phyloP scores from a whole-genome alignment of 2,329 filamentous ascomycete species.

The Lachnellula subtilissima region DNA sequence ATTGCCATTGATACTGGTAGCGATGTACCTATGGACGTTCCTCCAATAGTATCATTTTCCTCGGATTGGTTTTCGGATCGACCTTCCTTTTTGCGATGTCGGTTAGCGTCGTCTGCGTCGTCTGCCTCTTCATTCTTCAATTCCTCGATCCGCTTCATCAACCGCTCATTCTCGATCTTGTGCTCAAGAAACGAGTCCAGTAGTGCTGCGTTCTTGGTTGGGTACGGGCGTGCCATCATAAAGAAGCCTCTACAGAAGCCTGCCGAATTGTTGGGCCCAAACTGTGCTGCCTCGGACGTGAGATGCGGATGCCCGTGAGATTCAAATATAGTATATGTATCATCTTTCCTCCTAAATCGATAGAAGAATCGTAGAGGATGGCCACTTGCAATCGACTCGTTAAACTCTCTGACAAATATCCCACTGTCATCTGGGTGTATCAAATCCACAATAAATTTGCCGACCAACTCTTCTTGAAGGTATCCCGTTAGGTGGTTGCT shows the following conservation, averaged over 20 bases:
- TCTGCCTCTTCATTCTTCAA: slow-evolving; percentile 81
- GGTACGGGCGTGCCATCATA: slow-evolving; percentile 87
- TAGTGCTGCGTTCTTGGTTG: slow-evolving; percentile 77
- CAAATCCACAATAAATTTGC: slow-evolving; percentile 72
- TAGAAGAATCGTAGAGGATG: slow-evolving; percentile 80
- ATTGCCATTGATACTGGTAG: slow-evolving; percentile 41
- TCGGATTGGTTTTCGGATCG: slow-evolving; percentile 46
- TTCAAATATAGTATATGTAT: slow-evolving; percentile 75
- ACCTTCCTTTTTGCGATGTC: slow-evolving; percentile 53
- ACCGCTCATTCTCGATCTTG: slow-evolving; percentile 90
- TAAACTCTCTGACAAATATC: slow-evolving; percentile 81
- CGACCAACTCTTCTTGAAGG: slow-evolving; percentile 62
- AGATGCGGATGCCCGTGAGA: slow-evolving; percentile 91
- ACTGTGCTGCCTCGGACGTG: slow-evolving; percentile 60
- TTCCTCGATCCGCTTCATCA: slow-evolving; percentile 79
- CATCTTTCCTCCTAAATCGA: slow-evolving; percentile 71
- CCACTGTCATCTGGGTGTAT: slow-evolving; percentile 82
- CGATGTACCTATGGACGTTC: slow-evolving; percentile 24
- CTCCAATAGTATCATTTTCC: slow-evolving; percentile 35
- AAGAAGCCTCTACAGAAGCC: slow-evolving; percentile 85
- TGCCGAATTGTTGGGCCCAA: slow-evolving; percentile 58
- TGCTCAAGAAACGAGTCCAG: slow-evolving; percentile 93
- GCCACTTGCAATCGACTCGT: slow-evolving; percentile 81
- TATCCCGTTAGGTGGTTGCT: slow-evolving; percentile 72
- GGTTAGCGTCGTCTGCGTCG: slow-evolving; percentile 63